Percentiles rank a stretch among this genome's conserved stretches.
Conservation (phyloP, 352 stramenopile genomes). For the Phytophthora quininea region DNA sequence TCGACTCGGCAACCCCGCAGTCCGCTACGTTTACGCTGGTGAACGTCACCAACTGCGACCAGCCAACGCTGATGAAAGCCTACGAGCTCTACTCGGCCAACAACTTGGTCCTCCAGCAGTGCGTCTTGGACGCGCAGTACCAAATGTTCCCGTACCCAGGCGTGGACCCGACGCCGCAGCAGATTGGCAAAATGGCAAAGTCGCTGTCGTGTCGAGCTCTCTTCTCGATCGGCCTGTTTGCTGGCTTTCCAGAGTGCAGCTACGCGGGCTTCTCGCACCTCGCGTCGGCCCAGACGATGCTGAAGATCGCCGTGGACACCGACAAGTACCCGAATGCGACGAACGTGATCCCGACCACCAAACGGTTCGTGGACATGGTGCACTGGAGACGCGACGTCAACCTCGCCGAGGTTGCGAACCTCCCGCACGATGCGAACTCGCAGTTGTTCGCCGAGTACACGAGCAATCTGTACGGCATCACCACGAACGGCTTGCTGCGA, state of each 20-base stretch:
- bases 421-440: slow-evolving; percentile 56
- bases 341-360: slow-evolving; percentile 33
- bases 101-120: slow-evolving; percentile 50
- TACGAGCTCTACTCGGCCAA: slow-evolving; percentile 55
- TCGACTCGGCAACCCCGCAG: slow-evolving; percentile 31
- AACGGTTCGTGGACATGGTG: slow-evolving; percentile 59
- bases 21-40: slow-evolving; percentile 48
- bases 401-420: slow-evolving; percentile 38
- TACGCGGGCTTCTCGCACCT: slow-evolving; percentile 38
- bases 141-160: slow-evolving; percentile 59
- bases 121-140: slow-evolving; percentile 46
- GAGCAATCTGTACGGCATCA: slow-evolving; percentile 46
- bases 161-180: slow-evolving; percentile 32
- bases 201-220: slow-evolving; percentile 43
- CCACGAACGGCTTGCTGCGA: slow-evolving; percentile 45
- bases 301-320: slow-evolving; percentile 51
- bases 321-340: slow-evolving; percentile 24
- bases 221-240: slow-evolving; percentile 44
- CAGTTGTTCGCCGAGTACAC: slow-evolving; percentile 51
- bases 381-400: slow-evolving; percentile 61
- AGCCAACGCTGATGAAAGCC: slow-evolving; percentile 33
- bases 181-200: slow-evolving; percentile 45
- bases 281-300: slow-evolving; percentile 42
- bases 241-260: slow-evolving; percentile 46
- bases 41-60: slow-evolving; percentile 37